These are phyloP conservation scores for Metschnikowia henanensis DNA, from an alignment of 805 yeast species.

Conservation along the genomic window DNA sequence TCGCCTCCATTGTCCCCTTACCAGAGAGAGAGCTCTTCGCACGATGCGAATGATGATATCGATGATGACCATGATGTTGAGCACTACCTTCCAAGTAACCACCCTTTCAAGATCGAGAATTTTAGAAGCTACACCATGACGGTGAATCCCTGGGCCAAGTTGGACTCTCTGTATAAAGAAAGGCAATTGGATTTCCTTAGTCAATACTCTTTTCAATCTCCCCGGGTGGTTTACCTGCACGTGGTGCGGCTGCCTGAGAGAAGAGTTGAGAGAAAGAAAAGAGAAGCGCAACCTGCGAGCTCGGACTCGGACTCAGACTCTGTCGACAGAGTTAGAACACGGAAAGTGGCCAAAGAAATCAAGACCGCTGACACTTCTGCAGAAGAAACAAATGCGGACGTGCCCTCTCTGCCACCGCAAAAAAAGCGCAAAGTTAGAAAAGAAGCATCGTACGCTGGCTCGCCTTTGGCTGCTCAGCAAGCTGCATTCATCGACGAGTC, in stretches of 20 bases:
- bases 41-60: slow-evolving; percentile 10
- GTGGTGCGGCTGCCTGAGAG: slow-evolving; percentile 10
- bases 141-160: slow-evolving; percentile 51
- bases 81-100: slow-evolving; percentile 20
- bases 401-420: slow-evolving; percentile 31
- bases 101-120: slow-evolving; percentile 50
- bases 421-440: slow-evolving; percentile 41
- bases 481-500: slow-evolving; percentile 64
- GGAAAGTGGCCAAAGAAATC: slow-evolving; percentile 49
- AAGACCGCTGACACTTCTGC: slow-evolving; percentile 8
- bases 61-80: slow-evolving; percentile 11
- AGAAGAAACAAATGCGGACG: slow-evolving; percentile 19
- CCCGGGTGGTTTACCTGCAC: slow-evolving; percentile 9
- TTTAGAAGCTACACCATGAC: slow-evolving; percentile 46
- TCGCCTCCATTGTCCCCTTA: slow-evolving; percentile 32
- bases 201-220: slow-evolving; percentile 39
- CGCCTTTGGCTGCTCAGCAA: slow-evolving; percentile 42
- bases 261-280: slow-evolving; percentile 21
- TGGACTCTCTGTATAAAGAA: slow-evolving; percentile 46
- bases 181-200: slow-evolving; percentile 52
- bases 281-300: slow-evolving; percentile 17
- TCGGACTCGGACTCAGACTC: slow-evolving; percentile 37
- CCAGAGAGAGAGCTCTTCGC: slow-evolving; percentile 14
- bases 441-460: slow-evolving; percentile 26
- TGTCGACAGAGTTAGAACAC: slow-evolving; percentile 56